Evolutionary conservation across 202 grass and related monocot genomes (phyloP).

Genomic region (Sporobolus alterniflorus): DNA sequence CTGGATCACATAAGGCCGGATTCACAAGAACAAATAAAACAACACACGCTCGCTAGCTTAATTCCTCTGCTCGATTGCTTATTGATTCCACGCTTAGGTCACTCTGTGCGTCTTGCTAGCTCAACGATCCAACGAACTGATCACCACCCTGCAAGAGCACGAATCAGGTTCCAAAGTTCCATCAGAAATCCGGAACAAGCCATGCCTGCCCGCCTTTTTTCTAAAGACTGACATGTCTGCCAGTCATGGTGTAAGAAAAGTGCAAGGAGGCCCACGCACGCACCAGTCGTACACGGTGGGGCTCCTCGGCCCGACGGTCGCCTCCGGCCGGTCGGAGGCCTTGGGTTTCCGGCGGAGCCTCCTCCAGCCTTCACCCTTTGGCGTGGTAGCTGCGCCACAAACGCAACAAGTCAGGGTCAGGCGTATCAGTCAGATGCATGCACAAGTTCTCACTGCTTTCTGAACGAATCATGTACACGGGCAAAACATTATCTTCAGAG

Average conservation of each 20-base stretch:
- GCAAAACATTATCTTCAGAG: background rate
- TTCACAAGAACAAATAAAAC: background rate
- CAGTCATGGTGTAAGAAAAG: background rate
- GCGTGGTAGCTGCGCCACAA: slow-evolving; percentile 34
- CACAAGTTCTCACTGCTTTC: slow-evolving; percentile 19
- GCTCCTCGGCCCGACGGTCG: slow-evolving; percentile 53
- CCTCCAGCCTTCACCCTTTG: slow-evolving; percentile 48
- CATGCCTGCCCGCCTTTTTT: background rate
- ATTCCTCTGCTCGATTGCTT: slow-evolving; percentile 6
- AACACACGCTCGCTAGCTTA: background rate
- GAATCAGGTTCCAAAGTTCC: background rate
- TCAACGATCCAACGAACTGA: slow-evolving; percentile 70
- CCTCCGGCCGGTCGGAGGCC: slow-evolving; percentile 17
- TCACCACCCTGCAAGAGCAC: slow-evolving; percentile 64
- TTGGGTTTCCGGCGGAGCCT: slow-evolving; percentile 48
- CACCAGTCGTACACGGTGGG: slow-evolving; percentile 97
- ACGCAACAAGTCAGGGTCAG: slow-evolving; percentile 2
- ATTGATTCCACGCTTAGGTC: background rate
- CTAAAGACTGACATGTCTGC: no score
- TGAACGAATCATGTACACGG: background rate
- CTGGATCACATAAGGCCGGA: background rate
- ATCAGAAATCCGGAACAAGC: background rate
- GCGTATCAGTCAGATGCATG: background rate
- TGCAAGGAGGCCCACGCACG: background rate
- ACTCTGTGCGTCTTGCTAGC: no score